Percentiles rank a stretch among this genome's conserved stretches.
These are phyloP conservation scores for Lentinus tigrinus DNA, from an alignment of 768 basidiomycete genomes.

Conservation along the genomic window DNA sequence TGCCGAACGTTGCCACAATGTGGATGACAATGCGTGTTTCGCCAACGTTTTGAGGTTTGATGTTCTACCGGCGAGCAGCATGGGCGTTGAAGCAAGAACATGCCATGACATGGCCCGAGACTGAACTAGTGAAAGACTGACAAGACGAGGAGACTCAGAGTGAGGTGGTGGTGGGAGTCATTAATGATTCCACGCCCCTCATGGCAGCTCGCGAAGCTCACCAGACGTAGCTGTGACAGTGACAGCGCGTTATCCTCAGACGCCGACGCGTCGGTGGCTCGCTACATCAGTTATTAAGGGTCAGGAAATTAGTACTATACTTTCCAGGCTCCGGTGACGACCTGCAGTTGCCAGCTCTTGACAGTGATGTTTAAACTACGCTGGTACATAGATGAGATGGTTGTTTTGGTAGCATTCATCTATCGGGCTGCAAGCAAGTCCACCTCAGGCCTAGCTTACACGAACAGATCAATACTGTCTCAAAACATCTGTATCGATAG, in stretches of 20 bases:
- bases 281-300: no score
- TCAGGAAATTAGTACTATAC: no score
- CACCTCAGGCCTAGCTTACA: no score
- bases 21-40: neutral
- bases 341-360: no score
- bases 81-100: neutral
- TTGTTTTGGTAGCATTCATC: no score
- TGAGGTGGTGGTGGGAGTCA: slow-evolving; percentile 6
- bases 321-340: no score
- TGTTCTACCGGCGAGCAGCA: slow-evolving; percentile 1
- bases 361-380: no score
- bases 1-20: neutral
- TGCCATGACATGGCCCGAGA: slow-evolving; percentile 13
- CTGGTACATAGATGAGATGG: no score
- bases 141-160: neutral
- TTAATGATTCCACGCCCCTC: slow-evolving; percentile 9
- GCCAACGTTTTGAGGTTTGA: neutral
- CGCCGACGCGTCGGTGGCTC: slow-evolving; percentile 9
- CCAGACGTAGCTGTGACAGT: slow-evolving; percentile 3
- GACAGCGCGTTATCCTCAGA: neutral
- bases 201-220: neutral
- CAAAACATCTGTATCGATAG: no score
- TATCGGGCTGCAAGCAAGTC: no score
- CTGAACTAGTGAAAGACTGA: neutral
- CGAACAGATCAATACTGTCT: no score